Percentiles rank a stretch among this genome's conserved stretches.
These are phyloP conservation scores for Puccinellia tenuiflora DNA, from an alignment of 176 grass and related monocot species.

Conservation along the genomic window DNA sequence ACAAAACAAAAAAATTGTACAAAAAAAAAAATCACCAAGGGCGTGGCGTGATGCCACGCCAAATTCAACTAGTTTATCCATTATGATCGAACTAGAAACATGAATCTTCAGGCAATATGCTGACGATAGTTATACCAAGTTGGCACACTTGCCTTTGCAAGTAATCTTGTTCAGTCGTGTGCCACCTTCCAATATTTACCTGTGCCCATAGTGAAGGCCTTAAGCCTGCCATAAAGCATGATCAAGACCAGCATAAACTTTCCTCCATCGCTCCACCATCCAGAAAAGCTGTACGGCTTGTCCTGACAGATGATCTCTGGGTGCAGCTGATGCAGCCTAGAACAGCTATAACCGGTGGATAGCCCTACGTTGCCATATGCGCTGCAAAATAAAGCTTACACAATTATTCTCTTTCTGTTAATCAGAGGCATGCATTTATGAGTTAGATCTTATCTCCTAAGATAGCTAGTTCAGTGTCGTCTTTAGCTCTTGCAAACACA, in stretches of 20 bases:
- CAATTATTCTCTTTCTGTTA: background rate
- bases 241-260: constrained; percentile 43
- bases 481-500: background rate
- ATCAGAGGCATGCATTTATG: background rate
- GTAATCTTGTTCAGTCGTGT: background rate
- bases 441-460: background rate
- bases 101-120: background rate
- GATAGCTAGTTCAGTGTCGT: background rate
- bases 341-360: constrained; percentile 63
- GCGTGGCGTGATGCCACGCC: too few relatives aligned
- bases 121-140: background rate
- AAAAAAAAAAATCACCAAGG: too few relatives aligned
- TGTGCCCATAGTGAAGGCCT: constrained; percentile 36
- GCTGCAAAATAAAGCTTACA: constrained; percentile 27
- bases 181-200: constrained; percentile 41
- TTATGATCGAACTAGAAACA: background rate
- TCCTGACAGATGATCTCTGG: constrained; percentile 33
- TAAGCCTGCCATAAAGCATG: constrained; percentile 59
- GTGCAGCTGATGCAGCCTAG: constrained; percentile 32
- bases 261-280: constrained; percentile 48
- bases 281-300: constrained; percentile 31
- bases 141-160: background rate
- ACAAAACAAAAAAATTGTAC: too few relatives aligned
- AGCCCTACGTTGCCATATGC: constrained; percentile 50
- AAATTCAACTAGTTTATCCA: too few relatives aligned